Conservation (phyloP, 768 basidiomycete species). For the Russula vinacea region DNA sequence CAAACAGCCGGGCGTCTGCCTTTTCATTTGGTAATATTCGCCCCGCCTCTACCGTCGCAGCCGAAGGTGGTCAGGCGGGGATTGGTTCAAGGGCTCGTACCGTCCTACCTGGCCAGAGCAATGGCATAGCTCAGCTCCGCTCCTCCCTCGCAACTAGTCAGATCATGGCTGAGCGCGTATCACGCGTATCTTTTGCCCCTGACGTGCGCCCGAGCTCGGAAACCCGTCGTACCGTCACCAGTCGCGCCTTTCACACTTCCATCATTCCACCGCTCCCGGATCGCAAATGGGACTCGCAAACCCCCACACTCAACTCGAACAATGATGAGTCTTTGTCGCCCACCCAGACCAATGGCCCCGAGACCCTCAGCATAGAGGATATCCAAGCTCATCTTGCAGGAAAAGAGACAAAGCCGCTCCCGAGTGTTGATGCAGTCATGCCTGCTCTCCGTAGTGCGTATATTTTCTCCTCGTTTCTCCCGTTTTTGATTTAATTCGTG, state of each 20-base stretch:
- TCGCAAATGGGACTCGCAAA: conserved; percentile 33
- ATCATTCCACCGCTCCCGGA: conserved; percentile 44
- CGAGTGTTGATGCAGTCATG: conserved; percentile 56
- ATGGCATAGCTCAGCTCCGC: conserved; percentile 46
- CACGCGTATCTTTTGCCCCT: conserved; percentile 68
- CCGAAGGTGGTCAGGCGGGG: conserved; percentile 46
- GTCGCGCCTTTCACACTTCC: conserved; percentile 44
- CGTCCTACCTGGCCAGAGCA: conserved; percentile 29
- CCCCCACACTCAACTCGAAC: conserved; percentile 12
- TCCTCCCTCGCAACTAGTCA: conserved; percentile 50
- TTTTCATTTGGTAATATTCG: conserved; percentile 62
- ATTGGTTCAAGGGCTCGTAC: conserved; percentile 38
- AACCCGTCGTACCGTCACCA: conserved; percentile 43
- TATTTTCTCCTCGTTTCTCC: conserved; percentile 13
- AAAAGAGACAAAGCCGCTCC: conserved; percentile 36
- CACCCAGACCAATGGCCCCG: conserved; percentile 43
- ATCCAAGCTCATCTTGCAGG: conserved; percentile 53
- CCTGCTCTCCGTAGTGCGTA: conserved; percentile 65
- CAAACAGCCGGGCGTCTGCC: conserved; percentile 43
- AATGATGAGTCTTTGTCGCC: conserved; percentile 41
- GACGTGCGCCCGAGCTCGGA: conserved; percentile 51
- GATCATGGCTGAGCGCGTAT: conserved; percentile 42
- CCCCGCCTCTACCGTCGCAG: conserved; percentile 41
- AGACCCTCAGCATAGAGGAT: conserved; percentile 54
- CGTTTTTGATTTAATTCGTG: conserved; percentile 15